These are phyloP conservation scores for Oryza nivara DNA, from an alignment of 176 grass and related monocot genomes.

Conservation along the genomic window DNA sequence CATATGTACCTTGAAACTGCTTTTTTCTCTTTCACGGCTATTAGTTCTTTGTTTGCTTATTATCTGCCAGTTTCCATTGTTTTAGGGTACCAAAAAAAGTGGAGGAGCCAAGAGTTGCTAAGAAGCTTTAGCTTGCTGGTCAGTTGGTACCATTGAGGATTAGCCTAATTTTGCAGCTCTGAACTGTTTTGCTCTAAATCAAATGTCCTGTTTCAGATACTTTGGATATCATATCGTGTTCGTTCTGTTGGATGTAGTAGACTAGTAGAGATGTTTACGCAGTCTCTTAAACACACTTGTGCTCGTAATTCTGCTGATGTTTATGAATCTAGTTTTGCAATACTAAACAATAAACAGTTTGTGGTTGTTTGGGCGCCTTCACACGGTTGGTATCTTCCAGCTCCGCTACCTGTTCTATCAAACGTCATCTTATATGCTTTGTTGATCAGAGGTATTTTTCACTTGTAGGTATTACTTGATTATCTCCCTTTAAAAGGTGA, in stretches of 20 bases:
- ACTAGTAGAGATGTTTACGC: neutral
- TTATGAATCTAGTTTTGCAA: neutral
- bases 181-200: too few relatives aligned
- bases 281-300: neutral
- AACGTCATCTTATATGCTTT: too few relatives aligned
- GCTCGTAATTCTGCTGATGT: neutral
- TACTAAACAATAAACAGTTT: neutral
- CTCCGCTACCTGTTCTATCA: neutral
- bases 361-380: neutral
- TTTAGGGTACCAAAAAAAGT: constrained; percentile 12
- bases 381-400: neutral
- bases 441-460: too few relatives aligned
- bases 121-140: neutral
- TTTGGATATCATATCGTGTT: neutral
- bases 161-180: neutral
- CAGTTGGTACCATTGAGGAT: neutral
- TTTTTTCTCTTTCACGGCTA: neutral
- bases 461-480: too few relatives aligned
- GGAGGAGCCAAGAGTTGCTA: neutral
- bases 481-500: too few relatives aligned
- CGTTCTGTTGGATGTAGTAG: neutral
- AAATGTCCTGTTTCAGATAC: neutral
- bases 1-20: constrained; percentile 21
- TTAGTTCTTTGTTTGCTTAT: neutral
- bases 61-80: neutral